These are phyloP conservation scores for Kalmusia sp. DNA, from an alignment of 2,329 filamentous ascomycete genomes.

Conservation along the genomic window DNA sequence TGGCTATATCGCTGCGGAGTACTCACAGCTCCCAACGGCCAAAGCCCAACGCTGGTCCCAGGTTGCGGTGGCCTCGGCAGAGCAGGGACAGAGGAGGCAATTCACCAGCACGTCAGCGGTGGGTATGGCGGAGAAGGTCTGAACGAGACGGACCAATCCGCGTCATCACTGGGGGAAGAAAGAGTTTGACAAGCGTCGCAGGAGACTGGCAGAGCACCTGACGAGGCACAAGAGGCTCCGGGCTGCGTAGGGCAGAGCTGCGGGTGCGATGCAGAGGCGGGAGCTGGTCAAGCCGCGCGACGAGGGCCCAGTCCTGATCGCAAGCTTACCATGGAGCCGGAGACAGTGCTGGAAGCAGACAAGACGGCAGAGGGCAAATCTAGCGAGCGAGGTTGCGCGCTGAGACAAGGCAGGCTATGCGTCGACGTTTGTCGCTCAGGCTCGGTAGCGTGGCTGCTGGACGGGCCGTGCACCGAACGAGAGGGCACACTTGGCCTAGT, in stretches of 20 bases:
- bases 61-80: constrained; percentile 39
- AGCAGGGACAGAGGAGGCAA: constrained; percentile 36
- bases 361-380: constrained; percentile 33
- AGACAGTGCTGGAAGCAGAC: constrained; percentile 43
- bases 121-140: constrained; percentile 32
- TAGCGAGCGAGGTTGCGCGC: constrained; percentile 16
- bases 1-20: constrained; percentile 23
- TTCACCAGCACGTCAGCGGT: constrained; percentile 38
- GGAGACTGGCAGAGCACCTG: constrained; percentile 19
- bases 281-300: constrained; percentile 41
- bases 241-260: constrained; percentile 30
- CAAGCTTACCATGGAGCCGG: constrained; percentile 48
- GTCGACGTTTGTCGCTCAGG: constrained; percentile 37
- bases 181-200: constrained; percentile 47
- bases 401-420: constrained; percentile 31
- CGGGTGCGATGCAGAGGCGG: constrained; percentile 33
- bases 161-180: constrained; percentile 43
- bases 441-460: constrained; percentile 21
- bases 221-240: constrained; percentile 15
- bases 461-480: constrained; percentile 26
- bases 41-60: constrained; percentile 22
- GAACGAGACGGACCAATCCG: constrained; percentile 39
- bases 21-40: constrained; percentile 32
- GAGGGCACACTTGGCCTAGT: constrained; percentile 12
- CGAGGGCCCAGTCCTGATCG: constrained; percentile 39